Conservation (phyloP, 1,284 basidiomycete genomes). For the Amanita bisporigera region DNA sequence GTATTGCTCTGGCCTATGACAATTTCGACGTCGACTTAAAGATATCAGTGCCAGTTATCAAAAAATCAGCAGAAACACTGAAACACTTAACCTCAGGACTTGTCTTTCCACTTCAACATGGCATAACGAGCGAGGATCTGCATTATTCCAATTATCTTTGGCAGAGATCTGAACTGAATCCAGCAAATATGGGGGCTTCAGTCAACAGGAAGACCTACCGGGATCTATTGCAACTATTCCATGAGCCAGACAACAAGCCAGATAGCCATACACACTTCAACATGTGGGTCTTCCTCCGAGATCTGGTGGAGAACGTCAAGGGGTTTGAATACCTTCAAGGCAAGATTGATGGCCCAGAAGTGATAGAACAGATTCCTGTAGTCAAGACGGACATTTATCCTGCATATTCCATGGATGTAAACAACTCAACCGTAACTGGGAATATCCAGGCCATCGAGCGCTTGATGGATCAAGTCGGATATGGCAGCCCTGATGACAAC, state of each 20-base stretch:
- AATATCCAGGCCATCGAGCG: conserved; percentile 23
- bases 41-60: too few relatives aligned
- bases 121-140: background rate
- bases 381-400: conserved; percentile 20
- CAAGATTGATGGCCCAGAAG: conserved; percentile 15
- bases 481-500: conserved; percentile 6
- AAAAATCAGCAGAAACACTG: too few relatives aligned
- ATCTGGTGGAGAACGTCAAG: conserved; percentile 11
- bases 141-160: background rate
- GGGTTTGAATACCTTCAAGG: conserved; percentile 15
- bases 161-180: conserved; percentile 1
- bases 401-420: conserved; percentile 22
- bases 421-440: conserved; percentile 21
- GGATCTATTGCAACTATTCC: background rate
- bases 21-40: too few relatives aligned
- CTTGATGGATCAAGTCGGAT: conserved; percentile 18
- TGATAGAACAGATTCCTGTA: conserved; percentile 15
- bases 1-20: too few relatives aligned
- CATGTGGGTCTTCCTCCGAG: conserved; percentile 15
- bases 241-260: background rate
- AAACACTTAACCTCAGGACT: too few relatives aligned
- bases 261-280: conserved; percentile 10
- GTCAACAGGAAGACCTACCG: background rate
- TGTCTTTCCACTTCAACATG: too few relatives aligned
- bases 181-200: background rate